These are phyloP conservation scores for Mucor mucedo DNA, from an alignment of 371 early-diverging fungal species.

Conservation along the genomic window DNA sequence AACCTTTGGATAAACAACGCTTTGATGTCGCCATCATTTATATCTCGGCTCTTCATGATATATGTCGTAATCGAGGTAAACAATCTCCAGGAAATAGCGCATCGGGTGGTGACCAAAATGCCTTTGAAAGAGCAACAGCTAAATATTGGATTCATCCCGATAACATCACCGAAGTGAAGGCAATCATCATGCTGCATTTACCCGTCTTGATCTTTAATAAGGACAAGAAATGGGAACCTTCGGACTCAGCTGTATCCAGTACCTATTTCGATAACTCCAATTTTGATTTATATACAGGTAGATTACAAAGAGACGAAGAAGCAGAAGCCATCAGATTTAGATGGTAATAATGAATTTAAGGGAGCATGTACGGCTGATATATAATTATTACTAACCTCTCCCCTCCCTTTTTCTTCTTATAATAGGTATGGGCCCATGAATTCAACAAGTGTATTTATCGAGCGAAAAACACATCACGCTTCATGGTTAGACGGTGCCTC, in stretches of 20 bases:
- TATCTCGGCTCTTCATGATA: slow-evolving; percentile 36
- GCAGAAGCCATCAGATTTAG: slow-evolving; percentile 90
- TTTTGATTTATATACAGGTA: slow-evolving; percentile 52
- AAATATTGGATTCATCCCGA: slow-evolving; percentile 97
- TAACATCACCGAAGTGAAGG: slow-evolving; percentile 94
- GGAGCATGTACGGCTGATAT: not conserved
- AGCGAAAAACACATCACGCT: slow-evolving; percentile 95
- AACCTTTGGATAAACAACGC: slow-evolving; percentile 35
- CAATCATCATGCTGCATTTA: slow-evolving; percentile 87
- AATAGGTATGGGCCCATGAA: slow-evolving; percentile 69
- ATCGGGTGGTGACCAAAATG: slow-evolving; percentile 32
- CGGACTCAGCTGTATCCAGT: slow-evolving; percentile 34
- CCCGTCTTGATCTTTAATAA: slow-evolving; percentile 88
- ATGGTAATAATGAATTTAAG: slow-evolving; percentile 74
- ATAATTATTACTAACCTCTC: slow-evolving; percentile 14
- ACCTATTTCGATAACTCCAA: slow-evolving; percentile 33
- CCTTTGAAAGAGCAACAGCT: slow-evolving; percentile 36
- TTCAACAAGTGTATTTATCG: slow-evolving; percentile 79
- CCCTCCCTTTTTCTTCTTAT: not conserved
- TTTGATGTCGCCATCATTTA: slow-evolving; percentile 33
- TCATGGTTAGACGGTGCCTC: slow-evolving; percentile 94
- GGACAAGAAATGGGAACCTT: slow-evolving; percentile 27
- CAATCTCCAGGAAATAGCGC: slow-evolving; percentile 31
- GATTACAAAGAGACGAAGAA: slow-evolving; percentile 87
- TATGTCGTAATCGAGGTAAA: slow-evolving; percentile 29